These are phyloP conservation scores for Fusarium oligoseptatum DNA, from an alignment of 2,329 filamentous ascomycete genomes.

Conservation along the genomic window DNA sequence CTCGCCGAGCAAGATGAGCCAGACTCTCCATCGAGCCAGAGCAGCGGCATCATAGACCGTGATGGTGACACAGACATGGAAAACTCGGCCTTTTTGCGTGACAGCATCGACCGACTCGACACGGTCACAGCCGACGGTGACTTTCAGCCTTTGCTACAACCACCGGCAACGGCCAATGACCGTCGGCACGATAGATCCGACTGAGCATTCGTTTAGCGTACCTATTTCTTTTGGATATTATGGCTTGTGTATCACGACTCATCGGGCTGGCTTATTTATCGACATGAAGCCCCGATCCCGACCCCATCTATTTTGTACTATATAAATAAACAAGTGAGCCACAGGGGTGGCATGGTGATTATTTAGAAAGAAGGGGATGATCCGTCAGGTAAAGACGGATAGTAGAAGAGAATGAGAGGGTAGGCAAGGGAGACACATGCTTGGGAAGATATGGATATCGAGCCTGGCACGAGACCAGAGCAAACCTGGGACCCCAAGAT, in stretches of 20 bases:
- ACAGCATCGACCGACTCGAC: slow-evolving; percentile 53
- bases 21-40: slow-evolving; percentile 53
- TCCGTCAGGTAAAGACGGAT: slow-evolving; percentile 3
- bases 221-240: slow-evolving; percentile 29
- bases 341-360: slow-evolving; percentile 15
- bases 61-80: slow-evolving; percentile 61
- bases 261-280: slow-evolving; percentile 26
- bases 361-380: slow-evolving; percentile 16
- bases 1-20: slow-evolving; percentile 48
- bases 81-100: slow-evolving; percentile 59
- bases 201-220: slow-evolving; percentile 28
- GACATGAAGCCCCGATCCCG: slow-evolving; percentile 13
- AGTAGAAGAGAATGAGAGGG: neutral
- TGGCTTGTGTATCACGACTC: slow-evolving; percentile 30
- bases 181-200: slow-evolving; percentile 27
- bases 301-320: slow-evolving; percentile 30
- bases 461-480: slow-evolving; percentile 16
- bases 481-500: slow-evolving; percentile 31
- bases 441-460: slow-evolving; percentile 15
- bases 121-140: slow-evolving; percentile 55
- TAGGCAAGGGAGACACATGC: neutral
- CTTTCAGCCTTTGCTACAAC: slow-evolving; percentile 33
- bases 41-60: slow-evolving; percentile 58
- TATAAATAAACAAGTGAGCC: slow-evolving; percentile 34
- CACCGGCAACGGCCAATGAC: slow-evolving; percentile 30